Evolutionary conservation across 192 early-diverging fungal species (phyloP).

Genomic region (Linnemannia schmuckeri): DNA sequence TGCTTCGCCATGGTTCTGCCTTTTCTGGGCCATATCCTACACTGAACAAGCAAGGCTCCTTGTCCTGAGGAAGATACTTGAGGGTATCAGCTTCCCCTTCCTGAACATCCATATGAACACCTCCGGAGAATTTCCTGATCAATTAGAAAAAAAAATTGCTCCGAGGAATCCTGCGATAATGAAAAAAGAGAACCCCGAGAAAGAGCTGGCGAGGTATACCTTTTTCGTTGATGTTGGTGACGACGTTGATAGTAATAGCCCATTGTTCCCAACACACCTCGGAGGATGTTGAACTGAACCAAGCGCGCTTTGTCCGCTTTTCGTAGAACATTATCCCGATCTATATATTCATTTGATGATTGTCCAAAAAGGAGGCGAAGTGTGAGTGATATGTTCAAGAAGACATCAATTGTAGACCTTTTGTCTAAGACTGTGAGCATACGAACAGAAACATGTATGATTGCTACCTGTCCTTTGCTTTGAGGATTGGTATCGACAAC

Average conservation of each 20-base stretch:
- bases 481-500: slow-evolving; percentile 44
- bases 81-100: too few species aligned
- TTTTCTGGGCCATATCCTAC: too few species aligned
- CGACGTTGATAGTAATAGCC: slow-evolving; percentile 64
- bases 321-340: slow-evolving; percentile 74
- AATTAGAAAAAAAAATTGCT: too few species aligned
- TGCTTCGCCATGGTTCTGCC: not conserved
- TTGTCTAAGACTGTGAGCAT: not conserved
- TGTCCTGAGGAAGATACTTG: too few species aligned
- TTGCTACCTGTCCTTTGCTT: slow-evolving; percentile 64
- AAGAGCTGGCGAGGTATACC: slow-evolving; percentile 31
- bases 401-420: not conserved
- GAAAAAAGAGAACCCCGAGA: not conserved
- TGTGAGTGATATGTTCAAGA: too few species aligned
- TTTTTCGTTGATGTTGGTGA: slow-evolving; percentile 62
- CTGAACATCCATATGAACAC: too few species aligned
- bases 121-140: too few species aligned
- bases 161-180: too few species aligned
- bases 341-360: slow-evolving; percentile 27
- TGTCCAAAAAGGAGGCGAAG: not conserved
- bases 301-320: slow-evolving; percentile 70
- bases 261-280: slow-evolving; percentile 76
- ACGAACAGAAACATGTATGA: not conserved
- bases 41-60: too few species aligned
- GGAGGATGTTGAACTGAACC: slow-evolving; percentile 69